Conservation (phyloP, 1,284 basidiomycete genomes). For the Sphaerobolus stellatus region DNA sequence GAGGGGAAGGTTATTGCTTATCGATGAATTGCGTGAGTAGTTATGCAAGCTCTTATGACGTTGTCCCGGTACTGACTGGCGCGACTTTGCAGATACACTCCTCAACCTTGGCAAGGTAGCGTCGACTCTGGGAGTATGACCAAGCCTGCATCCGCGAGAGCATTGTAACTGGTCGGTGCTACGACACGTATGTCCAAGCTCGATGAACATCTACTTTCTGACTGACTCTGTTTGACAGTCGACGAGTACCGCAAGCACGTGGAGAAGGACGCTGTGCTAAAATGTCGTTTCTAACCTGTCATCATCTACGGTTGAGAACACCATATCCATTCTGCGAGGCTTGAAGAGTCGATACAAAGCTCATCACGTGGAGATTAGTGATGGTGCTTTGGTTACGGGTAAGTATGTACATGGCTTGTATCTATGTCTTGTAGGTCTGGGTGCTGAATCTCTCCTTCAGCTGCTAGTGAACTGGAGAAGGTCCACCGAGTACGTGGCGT, state of each 20-base stretch:
- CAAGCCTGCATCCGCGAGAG: constrained; percentile 81
- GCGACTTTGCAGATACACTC: constrained; percentile 69
- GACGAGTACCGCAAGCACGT: constrained; percentile 94
- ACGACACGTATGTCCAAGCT: constrained; percentile 82
- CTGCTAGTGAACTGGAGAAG: too few relatives aligned
- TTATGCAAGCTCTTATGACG: neutral
- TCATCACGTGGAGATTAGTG: constrained; percentile 89
- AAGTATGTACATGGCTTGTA: too few relatives aligned
- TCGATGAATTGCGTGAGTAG: constrained; percentile 86
- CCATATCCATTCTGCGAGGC: constrained; percentile 87
- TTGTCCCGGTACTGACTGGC: constrained; percentile 4
- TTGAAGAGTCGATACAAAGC: constrained; percentile 84
- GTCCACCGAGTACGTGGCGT: too few relatives aligned
- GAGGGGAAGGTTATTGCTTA: constrained; percentile 74
- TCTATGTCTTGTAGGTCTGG: too few relatives aligned
- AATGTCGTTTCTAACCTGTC: constrained; percentile 88
- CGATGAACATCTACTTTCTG: neutral
- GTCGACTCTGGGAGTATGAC: constrained; percentile 92
- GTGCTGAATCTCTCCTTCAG: too few relatives aligned
- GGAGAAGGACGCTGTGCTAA: constrained; percentile 88
- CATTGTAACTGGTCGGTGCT: constrained; percentile 84
- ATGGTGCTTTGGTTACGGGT: constrained; percentile 84
- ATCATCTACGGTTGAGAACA: constrained; percentile 80
- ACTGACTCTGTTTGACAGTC: constrained; percentile 36
- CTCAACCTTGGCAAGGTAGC: constrained; percentile 87